Conservation (phyloP, 2,329 filamentous ascomycete genomes). For the Trichoderma endophyticum region DNA sequence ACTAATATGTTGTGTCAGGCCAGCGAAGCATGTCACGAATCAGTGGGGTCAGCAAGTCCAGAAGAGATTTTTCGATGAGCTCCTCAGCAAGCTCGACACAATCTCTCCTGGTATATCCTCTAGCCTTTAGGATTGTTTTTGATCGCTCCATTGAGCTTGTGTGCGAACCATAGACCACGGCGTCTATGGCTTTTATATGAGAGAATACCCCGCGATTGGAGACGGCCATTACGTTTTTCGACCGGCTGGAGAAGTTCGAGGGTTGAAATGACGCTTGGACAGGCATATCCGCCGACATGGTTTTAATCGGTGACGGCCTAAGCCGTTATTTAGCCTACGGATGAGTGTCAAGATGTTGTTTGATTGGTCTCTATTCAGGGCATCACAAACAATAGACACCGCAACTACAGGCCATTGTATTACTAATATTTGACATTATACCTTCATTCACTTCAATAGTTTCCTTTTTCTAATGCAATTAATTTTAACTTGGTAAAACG, state of each 20-base stretch:
- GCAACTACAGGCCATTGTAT: background rate
- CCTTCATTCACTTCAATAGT: background rate
- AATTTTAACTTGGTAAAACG: background rate
- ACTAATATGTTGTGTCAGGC: background rate
- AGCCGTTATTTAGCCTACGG: background rate
- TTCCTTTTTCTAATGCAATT: background rate
- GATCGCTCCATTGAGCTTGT: fast-evolving
- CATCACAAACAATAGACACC: background rate
- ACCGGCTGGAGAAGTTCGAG: background rate
- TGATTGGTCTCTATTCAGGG: background rate
- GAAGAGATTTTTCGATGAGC: background rate
- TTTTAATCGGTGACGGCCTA: fast-evolving
- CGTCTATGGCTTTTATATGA: background rate
- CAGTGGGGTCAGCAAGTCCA: background rate
- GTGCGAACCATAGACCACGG: background rate
- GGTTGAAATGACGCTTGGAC: background rate
- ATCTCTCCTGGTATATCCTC: background rate
- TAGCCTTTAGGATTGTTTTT: background rate
- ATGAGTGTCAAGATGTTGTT: background rate
- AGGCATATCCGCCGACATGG: background rate
- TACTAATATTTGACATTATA: background rate
- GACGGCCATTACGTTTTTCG: background rate
- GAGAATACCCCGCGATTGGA: background rate
- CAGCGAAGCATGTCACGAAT: background rate
- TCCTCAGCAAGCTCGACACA: background rate